Base-by-base conservation (phyloP, 108 stramenopile species). In the Cyclotella cryptica region DNA sequence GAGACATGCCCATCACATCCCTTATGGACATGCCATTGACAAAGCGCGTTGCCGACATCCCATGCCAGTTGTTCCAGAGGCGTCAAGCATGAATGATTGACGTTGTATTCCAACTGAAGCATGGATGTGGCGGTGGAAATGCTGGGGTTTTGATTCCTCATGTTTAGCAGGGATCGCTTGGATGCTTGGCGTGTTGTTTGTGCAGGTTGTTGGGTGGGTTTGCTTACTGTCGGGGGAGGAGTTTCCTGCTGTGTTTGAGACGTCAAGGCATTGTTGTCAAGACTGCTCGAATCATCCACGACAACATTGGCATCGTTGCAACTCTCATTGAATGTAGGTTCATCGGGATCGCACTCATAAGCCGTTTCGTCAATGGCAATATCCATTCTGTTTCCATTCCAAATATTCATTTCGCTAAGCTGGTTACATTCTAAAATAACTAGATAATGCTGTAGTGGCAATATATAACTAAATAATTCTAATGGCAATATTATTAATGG, bases 11-110 rank as follows among this genome's bases (percentile, higher is more conserved):
- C 77, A 82, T 96, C 91, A 67, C 85, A 87, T 14, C 91, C 91
- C 39, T 79, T 55, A 77, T 86, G 84, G 22, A 96, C 87, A 84
- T 92, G 86, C 94, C 94, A 96, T 17, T 84, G 66, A 11, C 92
- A 71, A 42, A 96, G 71, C 9, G 85, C 64, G 17, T 88, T 92
- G 57, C 93, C 94, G 27, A 96, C 84, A 77, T 93, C 92, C 19
- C 92, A 87, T 28, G 89, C 77, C 57, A 96, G 59, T 46, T 92
- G 87, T 74, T 96, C 94, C 22, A 96, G 44, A 10, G 94, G 85
- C 10, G 92, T 96, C 0, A 89, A 92, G 53, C 90, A 93, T 0
- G 92, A 93, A 73, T 93, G 90, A 75, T 96, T 92, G 11, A 90
- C 92, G 62, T 96, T 93, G 79, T 93, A 92, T 74, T 96, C 94